Base-by-base conservation (phyloP, 1,284 basidiomycete species). In the Cerioporus squamosus region DNA sequence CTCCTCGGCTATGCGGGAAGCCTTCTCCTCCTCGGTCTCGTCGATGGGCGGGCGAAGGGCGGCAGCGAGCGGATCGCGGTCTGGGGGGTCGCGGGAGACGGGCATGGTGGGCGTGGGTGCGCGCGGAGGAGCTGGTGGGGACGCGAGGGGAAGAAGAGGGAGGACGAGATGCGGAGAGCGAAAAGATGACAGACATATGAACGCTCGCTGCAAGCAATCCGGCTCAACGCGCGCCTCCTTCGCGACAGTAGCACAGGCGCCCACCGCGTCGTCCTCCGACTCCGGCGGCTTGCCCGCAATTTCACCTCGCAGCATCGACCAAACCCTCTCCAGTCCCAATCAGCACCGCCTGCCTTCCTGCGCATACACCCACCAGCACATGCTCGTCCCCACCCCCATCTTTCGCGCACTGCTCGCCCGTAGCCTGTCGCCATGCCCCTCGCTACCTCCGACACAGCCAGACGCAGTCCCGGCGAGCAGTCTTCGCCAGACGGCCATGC, bases 41-140 rank as follows among this genome's bases (percentile, higher is more conserved):
- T 85, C 76, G 18, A 78, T 69, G 7, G 88, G 87, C 1, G 88
- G 87, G 43, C 77, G 78, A 54, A 90, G 80, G 29, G 78, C 76
- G 36, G 81, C 80, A 69, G 86, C 82, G 62, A 91, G 79, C n/a
- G 88, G 88, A 74, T 90, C 88, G 67, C 74, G 23, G 75, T 78
- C 36, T 80, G 72, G 15, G 83, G 77, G 55, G 77, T 68, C 67
- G 66, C 48, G 75, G 71, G 48, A 53, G 52, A 53, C 80, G 78
- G 70, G 87, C 76, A 59, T 84, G 82, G 75, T 15, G 75, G 70
- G 6, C 84, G 85, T 60, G 61, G 62, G 57, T 53, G 66, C 61
- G 61, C 55, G 59, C 46, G 57, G 44, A 55, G 50, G 57, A 46
- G 53, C 47, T 39, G 51, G 26, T 49, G 31, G 47, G 40, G 62